A percentile compares a stretch with the other conserved stretches of the same genome.
Evolutionary conservation across 805 yeast species (phyloP).

Genomic region (Metschnikowia matae): DNA sequence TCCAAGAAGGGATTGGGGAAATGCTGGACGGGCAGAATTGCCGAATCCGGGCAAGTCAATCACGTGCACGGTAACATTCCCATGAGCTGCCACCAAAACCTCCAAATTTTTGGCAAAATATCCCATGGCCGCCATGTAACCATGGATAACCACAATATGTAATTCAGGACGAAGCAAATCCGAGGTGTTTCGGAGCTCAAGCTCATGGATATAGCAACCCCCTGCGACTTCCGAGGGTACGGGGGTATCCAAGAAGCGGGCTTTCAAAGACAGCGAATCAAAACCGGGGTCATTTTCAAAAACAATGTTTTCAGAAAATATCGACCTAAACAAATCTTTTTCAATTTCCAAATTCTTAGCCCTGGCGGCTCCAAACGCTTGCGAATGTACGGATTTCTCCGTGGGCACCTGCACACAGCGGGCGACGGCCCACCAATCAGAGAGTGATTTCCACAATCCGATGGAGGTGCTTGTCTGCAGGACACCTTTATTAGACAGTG

Average conservation of each 20-base stretch:
- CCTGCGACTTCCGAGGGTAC: conserved; percentile 20
- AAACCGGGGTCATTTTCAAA: neutral
- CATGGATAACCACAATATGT: conserved; percentile 36
- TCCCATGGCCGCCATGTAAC: conserved; percentile 45
- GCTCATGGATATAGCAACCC: conserved; percentile 33
- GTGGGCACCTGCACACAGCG: conserved; percentile 21
- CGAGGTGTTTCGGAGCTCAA: conserved; percentile 26
- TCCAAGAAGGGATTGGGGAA: conserved; percentile 28
- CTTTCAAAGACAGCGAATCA: conserved; percentile 9
- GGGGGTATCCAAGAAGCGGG: conserved; percentile 26
- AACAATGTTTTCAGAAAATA: conserved; percentile 27
- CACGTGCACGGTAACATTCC: conserved; percentile 35
- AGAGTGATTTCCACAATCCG: conserved; percentile 22
- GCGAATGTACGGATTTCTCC: conserved; percentile 7
- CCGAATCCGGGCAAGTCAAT: conserved; percentile 43
- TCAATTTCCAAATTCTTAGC: conserved; percentile 27
- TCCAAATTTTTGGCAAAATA: conserved; percentile 39
- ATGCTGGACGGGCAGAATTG: conserved; percentile 38
- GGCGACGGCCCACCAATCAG: conserved; percentile 39
- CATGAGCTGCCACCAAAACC: conserved; percentile 24
- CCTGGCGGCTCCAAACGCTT: conserved; percentile 18
- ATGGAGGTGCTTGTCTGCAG: conserved; percentile 16
- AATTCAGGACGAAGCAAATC: conserved; percentile 8
- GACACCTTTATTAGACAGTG: neutral
- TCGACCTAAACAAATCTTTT: conserved; percentile 31